Evolutionary conservation across 306 rosid genomes (phyloP).

Genomic region (Canavalia gladiata): DNA sequence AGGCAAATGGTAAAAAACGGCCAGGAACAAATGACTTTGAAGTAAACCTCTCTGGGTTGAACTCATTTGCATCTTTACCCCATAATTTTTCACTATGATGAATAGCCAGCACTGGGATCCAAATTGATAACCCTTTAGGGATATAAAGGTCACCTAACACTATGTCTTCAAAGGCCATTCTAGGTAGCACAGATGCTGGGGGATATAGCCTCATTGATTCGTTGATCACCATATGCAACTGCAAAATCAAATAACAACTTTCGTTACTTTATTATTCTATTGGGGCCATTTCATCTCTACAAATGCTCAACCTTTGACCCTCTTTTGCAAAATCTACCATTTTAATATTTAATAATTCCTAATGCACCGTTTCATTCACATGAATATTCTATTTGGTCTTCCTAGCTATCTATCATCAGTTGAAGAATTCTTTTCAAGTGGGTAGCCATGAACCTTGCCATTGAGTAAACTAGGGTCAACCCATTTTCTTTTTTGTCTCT

Average conservation of each 20-base stretch:
- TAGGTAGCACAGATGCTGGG: constrained; percentile 89
- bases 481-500: constrained; percentile 38
- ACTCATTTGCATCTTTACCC: constrained; percentile 95
- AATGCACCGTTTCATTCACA: neutral
- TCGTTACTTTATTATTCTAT: neutral
- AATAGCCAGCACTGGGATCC: constrained; percentile 98
- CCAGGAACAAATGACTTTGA: constrained; percentile 74
- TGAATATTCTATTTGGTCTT: constrained; percentile 36
- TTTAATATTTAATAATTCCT: neutral
- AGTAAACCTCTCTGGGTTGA: constrained; percentile 87
- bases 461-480: constrained; percentile 48
- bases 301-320: constrained; percentile 36
- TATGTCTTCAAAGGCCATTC: constrained; percentile 93
- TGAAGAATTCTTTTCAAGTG: constrained; percentile 38
- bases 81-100: constrained; percentile 87
- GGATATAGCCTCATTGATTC: constrained; percentile 93
- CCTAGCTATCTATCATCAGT: constrained; percentile 22
- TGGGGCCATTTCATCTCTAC: neutral
- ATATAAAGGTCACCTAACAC: constrained; percentile 80
- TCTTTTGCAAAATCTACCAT: constrained; percentile 23
- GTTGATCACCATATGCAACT: constrained; percentile 96
- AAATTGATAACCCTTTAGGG: constrained; percentile 91
- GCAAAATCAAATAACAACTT: constrained; percentile 33
- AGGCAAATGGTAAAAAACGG: constrained; percentile 85
- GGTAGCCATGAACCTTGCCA: constrained; percentile 41